Conservation (phyloP, 2,329 filamentous ascomycete species). For the Metarhizium robertsii region DNA sequence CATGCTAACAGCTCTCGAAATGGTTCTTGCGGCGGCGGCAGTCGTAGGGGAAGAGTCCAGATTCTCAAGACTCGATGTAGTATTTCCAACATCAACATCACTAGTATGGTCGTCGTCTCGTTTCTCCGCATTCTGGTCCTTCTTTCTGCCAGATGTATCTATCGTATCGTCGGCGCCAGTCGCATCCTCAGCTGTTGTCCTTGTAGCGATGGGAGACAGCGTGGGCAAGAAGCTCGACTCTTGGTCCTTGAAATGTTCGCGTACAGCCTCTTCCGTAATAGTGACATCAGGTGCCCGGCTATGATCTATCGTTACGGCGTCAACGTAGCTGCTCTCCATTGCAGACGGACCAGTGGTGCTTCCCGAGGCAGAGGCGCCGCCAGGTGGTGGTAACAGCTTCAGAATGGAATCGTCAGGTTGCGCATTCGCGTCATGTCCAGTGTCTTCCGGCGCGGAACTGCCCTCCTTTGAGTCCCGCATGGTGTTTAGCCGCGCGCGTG, state of each 20-base stretch:
- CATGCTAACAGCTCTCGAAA: conserved; percentile 42
- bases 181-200: conserved; percentile 25
- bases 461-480: neutral
- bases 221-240: conserved; percentile 57
- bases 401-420: conserved; percentile 9
- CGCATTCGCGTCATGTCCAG: neutral
- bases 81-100: conserved; percentile 26
- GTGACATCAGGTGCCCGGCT: conserved; percentile 32
- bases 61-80: conserved; percentile 41
- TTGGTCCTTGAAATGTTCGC: conserved; percentile 50
- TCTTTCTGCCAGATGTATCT: conserved; percentile 31
- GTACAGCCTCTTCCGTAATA: conserved; percentile 42
- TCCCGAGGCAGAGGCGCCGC: conserved; percentile 5
- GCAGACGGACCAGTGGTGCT: neutral
- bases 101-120: conserved; percentile 14
- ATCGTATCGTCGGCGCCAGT: conserved; percentile 49
- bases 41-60: conserved; percentile 49
- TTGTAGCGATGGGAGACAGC: conserved; percentile 44
- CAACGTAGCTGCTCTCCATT: conserved; percentile 32
- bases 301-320: conserved; percentile 27
- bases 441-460: neutral
- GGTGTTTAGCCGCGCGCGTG: conserved; percentile 13
- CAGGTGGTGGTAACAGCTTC: conserved; percentile 11
- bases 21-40: conserved; percentile 42
- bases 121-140: conserved; percentile 11